phyloP scores from a whole-genome alignment of 306 rosid genomes.

The Cyamopsis tetragonoloba region DNA sequence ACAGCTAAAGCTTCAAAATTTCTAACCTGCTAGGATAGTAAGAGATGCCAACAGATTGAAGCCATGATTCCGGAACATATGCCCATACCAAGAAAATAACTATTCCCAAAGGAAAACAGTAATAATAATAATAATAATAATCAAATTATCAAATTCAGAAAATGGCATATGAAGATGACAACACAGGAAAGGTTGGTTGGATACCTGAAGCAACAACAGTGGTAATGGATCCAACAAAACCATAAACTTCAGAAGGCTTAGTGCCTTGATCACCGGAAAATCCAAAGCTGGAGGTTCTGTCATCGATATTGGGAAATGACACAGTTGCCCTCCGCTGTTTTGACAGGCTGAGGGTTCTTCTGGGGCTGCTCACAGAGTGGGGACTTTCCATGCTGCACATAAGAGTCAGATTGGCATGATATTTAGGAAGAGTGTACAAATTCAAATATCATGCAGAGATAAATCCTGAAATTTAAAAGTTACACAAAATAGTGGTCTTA shows the following conservation, averaged over 20 bases:
- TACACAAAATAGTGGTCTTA: too few relatives aligned
- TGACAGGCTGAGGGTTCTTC: constrained; percentile 70
- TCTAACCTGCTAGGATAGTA: constrained; percentile 88
- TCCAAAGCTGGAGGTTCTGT: constrained; percentile 49
- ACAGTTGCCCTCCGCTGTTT: constrained; percentile 51
- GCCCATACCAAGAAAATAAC: constrained; percentile 93
- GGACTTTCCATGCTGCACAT: constrained; percentile 67
- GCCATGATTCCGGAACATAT: constrained; percentile 84
- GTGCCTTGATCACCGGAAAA: constrained; percentile 73
- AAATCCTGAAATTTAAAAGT: too few relatives aligned
- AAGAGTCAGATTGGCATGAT: too few relatives aligned
- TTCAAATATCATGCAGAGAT: too few relatives aligned
- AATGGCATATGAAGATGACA: not conserved
- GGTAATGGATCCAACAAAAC: constrained; percentile 87
- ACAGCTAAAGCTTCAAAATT: constrained; percentile 16
- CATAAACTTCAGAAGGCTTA: constrained; percentile 87
- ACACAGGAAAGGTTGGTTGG: not conserved
- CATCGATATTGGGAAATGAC: constrained; percentile 45
- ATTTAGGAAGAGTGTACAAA: too few relatives aligned
- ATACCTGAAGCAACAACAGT: constrained; percentile 74
- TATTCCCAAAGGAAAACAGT: constrained; percentile 27
- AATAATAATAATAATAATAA: not conserved
- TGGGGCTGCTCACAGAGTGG: constrained; percentile 73
- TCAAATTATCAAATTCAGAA: too few relatives aligned
- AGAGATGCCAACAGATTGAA: constrained; percentile 73